Conservation (phyloP, 2,329 filamentous ascomycete genomes). For the Rhinocladiella mackenziei region DNA sequence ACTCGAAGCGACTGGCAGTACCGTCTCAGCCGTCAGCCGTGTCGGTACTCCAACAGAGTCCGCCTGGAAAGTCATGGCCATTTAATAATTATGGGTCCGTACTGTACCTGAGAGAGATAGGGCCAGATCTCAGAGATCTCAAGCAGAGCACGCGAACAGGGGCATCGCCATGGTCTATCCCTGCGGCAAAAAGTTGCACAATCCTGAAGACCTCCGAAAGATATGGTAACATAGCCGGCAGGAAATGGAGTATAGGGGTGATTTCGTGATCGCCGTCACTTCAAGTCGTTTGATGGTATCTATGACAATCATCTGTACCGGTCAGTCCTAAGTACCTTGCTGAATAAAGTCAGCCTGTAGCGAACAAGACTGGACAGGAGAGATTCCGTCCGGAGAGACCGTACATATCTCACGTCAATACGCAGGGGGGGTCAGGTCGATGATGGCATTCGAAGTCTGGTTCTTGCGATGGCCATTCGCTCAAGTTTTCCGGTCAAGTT, state of each 20-base stretch:
- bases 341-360: neutral
- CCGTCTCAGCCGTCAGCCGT: neutral
- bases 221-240: conserved; percentile 11
- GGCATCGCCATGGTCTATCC: conserved; percentile 4
- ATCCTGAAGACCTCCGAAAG: conserved; percentile 8
- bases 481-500: conserved; percentile 13
- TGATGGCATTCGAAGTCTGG: conserved; percentile 21
- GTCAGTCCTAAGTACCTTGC: too few species aligned
- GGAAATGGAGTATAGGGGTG: conserved; percentile 3
- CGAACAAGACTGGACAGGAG: too few species aligned
- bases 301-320: conserved; percentile 1
- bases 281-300: conserved; percentile 12
- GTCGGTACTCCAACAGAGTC: conserved; percentile 2
- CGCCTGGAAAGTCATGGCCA: conserved; percentile 13
- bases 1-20: neutral
- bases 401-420: conserved; percentile 22
- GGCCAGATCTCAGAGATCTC: conserved; percentile 25
- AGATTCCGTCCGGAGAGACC: conserved; percentile 3
- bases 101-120: conserved; percentile 13
- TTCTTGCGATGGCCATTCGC: conserved; percentile 20
- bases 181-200: conserved; percentile 15
- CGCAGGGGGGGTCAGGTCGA: conserved; percentile 13
- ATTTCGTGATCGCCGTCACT: conserved; percentile 5
- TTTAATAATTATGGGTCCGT: conserved; percentile 9
- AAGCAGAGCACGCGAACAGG: conserved; percentile 7